Base-by-base conservation (phyloP, 257 asterid genomes). In the Nicotiana tabacum region DNA sequence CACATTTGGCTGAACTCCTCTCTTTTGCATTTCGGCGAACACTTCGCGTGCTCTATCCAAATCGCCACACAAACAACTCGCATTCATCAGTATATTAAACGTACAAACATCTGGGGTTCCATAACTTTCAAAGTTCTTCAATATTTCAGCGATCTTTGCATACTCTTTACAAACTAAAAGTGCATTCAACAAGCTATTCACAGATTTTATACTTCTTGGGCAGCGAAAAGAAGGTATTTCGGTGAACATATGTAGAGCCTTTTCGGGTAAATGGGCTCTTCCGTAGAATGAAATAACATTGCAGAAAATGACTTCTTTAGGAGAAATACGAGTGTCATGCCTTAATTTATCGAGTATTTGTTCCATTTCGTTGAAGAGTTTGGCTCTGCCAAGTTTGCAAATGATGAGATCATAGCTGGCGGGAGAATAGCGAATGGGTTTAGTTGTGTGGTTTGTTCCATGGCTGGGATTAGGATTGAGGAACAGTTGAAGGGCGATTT, bases 381-480 rank as follows among this genome's bases (percentile, higher is more conserved):
- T 92, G 82, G 94, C 98, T 74, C 90, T 72, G 82, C 96, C 97
- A 82, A 94, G 92, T 84, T 94, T 93, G 87, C 91, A 83, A 87
- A 94, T 90, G 89, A 93, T 92, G 83, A 92, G 93, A 80, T 94
- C 97, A 87, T 94, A 94, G 77, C 95, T 92, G 66, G 88, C 91
- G 80, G 82, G 89, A 65, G 94, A 88, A 92, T 92, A 82, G 17
- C 93, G 93, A 53, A 93, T 90, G 65, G 95, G 93, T 82, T 93
- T 89, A 33, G 84, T 17, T 21, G 77, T 65, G 30, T 85, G 86
- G 83, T 83, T 69, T 4, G 86, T 82, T 78, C 85, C 87, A 81
- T 82, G n/a, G 32, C 84, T 33, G 32, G 92, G 90, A 56, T 87
- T 85, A 11, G 98, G 96, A 70, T 90, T 89, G 46, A 92, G 93